Evolutionary conservation across 768 basidiomycete genomes (phyloP).

Genomic region (Panellus pusillus): DNA sequence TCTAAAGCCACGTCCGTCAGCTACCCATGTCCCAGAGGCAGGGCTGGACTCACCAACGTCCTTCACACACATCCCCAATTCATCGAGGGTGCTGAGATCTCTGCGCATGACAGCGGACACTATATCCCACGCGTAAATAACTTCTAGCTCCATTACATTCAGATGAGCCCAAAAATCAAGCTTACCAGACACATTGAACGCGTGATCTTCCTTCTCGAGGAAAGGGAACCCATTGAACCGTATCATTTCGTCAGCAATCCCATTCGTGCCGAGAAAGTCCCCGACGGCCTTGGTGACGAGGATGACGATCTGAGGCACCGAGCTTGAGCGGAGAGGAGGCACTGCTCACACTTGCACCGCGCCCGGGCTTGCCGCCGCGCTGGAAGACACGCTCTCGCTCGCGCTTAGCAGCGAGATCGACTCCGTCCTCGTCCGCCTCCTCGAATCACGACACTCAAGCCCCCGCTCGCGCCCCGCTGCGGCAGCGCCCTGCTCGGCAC

Average conservation of each 20-base stretch:
- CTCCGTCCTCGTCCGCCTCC: no score
- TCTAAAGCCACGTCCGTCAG: slow-evolving; percentile 44
- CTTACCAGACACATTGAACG: slow-evolving; percentile 87
- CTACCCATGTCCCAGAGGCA: background rate
- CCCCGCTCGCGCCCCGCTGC: no score
- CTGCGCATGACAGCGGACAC: slow-evolving; percentile 90
- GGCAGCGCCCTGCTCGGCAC: no score
- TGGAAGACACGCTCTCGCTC: no score
- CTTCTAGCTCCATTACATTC: slow-evolving; percentile 3
- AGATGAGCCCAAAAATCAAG: slow-evolving; percentile 10
- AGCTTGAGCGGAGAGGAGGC: no score
- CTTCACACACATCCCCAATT: slow-evolving; percentile 71
- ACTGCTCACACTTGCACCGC: no score
- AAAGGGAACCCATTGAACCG: slow-evolving; percentile 97
- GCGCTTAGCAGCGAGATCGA: no score
- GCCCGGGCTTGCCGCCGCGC: no score
- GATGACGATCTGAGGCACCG: slow-evolving; percentile 36
- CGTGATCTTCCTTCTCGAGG: slow-evolving; percentile 93
- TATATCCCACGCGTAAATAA: slow-evolving; percentile 29
- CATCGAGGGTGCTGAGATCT: slow-evolving; percentile 71
- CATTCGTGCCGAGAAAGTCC: slow-evolving; percentile 88
- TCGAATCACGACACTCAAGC: no score
- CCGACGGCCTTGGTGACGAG: slow-evolving; percentile 97
- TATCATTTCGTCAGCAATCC: slow-evolving; percentile 97
- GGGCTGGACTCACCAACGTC: slow-evolving; percentile 67